Evolutionary conservation across 805 yeast genomes (phyloP), one percentile per base, ranked within the genome.

Genomic region (Wickerhamiella bombiphila): DNA sequence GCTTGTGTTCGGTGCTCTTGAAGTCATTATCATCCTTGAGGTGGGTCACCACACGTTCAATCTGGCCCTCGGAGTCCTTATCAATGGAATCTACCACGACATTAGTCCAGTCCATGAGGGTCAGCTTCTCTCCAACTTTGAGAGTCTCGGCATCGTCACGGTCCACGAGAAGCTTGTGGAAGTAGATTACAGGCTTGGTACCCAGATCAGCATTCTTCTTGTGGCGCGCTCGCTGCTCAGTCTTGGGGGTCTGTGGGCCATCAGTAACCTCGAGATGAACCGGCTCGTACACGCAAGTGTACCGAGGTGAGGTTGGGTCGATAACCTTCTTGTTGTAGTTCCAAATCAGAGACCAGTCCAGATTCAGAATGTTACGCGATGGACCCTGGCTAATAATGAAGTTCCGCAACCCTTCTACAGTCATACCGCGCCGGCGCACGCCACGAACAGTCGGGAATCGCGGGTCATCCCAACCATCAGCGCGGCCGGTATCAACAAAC

Each of bases 91-190:
- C 71, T 47, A 86, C 65, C 48, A 88, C 79, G 41, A 75, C 80
- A 58, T 88, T 88, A 69, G 96, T 97, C 97, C 97, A 88, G 63
- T 88, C 96, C 97, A 88, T 88, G 53, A 88, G 71, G n/a, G 97
- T 88, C 45, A 86, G 68, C 65, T 88, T 97, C 64, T 88, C 97
- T 46, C 79, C 81, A 31, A 74, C 88, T 48, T 69, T 74, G 43
- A 77, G 66, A 33, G 86, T 76, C 43, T 62, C 65, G 28, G 80
- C 80, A 61, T 88, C 97, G 21, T 68, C 88, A 64, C 81, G 94
- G 56, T 86, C 96, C 52, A 88, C 67, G 50, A 82, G 63, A 33
- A 80, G 66, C 38, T 73, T 64, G 42, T 73, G 66, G 47, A 72
- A 61, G 59, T 65, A 78, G 48, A 78, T 65, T 33, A 85, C 85